Conservation (phyloP, 805 yeast genomes). For the Blastobotrys peoriensis region DNA sequence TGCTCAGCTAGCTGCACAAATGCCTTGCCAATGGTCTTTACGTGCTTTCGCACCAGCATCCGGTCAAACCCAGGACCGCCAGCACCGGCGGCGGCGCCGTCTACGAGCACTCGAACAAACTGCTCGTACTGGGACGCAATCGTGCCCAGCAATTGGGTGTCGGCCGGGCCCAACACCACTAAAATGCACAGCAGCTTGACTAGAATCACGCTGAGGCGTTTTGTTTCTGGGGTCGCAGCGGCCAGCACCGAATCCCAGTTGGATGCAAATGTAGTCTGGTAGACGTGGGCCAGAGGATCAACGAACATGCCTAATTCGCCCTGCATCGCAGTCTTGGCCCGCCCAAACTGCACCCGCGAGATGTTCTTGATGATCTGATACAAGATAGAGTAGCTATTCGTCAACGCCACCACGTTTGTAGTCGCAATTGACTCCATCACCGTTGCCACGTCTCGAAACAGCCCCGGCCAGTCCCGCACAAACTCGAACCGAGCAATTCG, state of each 20-base stretch:
- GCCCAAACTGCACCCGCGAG: constrained; percentile 74
- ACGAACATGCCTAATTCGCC: background rate
- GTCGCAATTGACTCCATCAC: constrained; percentile 35
- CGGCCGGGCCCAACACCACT: constrained; percentile 68
- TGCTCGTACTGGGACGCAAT: constrained; percentile 42
- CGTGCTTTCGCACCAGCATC: constrained; percentile 52
- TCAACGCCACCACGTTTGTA: constrained; percentile 41
- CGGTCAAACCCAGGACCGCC: background rate
- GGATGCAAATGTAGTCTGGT: constrained; percentile 39
- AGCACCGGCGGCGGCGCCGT: background rate
- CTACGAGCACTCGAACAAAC: constrained; percentile 27
- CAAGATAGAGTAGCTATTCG: constrained; percentile 58
- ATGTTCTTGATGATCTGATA: constrained; percentile 75
- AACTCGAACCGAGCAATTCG: constrained; percentile 77
- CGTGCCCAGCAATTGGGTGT: constrained; percentile 57
- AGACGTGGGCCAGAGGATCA: constrained; percentile 48
- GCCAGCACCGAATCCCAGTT: background rate
- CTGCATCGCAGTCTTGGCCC: constrained; percentile 73
- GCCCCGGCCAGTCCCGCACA: constrained; percentile 77
- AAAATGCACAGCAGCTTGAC: constrained; percentile 63
- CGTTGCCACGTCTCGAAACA: constrained; percentile 54
- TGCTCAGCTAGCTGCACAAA: constrained; percentile 52
- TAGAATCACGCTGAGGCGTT: background rate
- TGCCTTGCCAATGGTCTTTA: constrained; percentile 70
- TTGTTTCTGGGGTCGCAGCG: background rate